Evolutionary conservation across 1,284 basidiomycete species (phyloP), one percentile per base, ranked within the genome.

Genomic region (Irpex lacteus): DNA sequence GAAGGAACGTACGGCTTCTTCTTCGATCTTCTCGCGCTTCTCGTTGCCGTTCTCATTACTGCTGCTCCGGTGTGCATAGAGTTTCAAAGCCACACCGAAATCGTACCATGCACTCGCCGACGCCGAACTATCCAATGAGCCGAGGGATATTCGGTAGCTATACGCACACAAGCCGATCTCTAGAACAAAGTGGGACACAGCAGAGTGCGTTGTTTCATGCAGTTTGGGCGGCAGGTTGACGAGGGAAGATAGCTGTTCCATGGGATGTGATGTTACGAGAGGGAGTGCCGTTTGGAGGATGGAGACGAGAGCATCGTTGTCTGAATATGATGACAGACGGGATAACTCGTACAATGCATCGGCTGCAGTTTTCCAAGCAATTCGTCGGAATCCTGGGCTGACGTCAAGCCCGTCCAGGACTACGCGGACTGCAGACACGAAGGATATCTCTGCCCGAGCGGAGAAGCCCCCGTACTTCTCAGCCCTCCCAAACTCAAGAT

Each of bases 291-390:
- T 71, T 3, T 66, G 56, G 49, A 89, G 70, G 0, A 76, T 67
- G n/a, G 73, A 68, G 32, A 74, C 73, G 6, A 87, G 74, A 6
- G 67, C 64, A 0, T 69, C 70, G 65, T 80, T 78, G 53, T 87
- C 78, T 4, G 75, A 70, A 67, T 83, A 85, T 7, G 75, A 72
- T 0, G 80, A 73, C 40, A 78, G 75, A 18, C 73, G 73, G 1
- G 90, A 89, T 0, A 96, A 77, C 59, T 85, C 80, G 69, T 88
- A 89, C 2, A 93, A 77, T 0, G 91, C 88, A 75, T 99, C 97
- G 0, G 86, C 92, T 8, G 90, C 81, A 2, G 89, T 80, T 76
- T 98, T 99, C 96, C 97, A 98, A 0, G 85, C 88, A 21, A 94
- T 82, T 3, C 84, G 80, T 40, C 90, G 85, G 76, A 92, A 90